These are phyloP conservation scores for Patellifolia procumbens DNA, from an alignment of 179 eudicot genomes.

Conservation along the genomic window DNA sequence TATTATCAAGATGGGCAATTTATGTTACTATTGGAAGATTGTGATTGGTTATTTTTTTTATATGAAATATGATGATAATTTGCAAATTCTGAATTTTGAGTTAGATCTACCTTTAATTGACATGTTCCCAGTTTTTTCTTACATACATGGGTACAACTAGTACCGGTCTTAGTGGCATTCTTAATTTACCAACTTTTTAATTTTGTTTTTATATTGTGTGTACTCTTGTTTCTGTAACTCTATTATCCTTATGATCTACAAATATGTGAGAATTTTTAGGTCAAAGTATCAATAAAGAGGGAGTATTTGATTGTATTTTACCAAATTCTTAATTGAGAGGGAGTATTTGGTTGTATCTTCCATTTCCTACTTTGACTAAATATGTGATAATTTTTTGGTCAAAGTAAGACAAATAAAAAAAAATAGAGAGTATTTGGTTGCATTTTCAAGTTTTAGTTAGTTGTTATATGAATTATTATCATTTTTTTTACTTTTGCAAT, in stretches of 20 bases:
- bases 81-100: slow-evolving; percentile 26
- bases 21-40: slow-evolving; percentile 10
- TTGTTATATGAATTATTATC: no score
- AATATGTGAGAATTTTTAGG: no score
- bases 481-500: no score
- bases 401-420: no score
- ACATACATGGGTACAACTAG: slow-evolving; percentile 30
- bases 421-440: no score
- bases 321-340: no score
- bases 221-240: neutral
- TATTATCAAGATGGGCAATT: slow-evolving; percentile 24
- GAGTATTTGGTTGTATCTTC: no score
- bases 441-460: no score
- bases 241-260: slow-evolving; percentile 21
- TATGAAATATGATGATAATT: slow-evolving; percentile 13
- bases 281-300: no score
- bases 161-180: slow-evolving; percentile 17
- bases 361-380: no score
- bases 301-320: no score
- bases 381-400: no score
- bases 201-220: slow-evolving; percentile 8
- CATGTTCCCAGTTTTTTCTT: slow-evolving; percentile 18
- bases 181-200: neutral
- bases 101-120: slow-evolving; percentile 35
- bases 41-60: slow-evolving; percentile 11